Conservation (phyloP, 305 asterid species). For the Euphrasia arctica region DNA sequence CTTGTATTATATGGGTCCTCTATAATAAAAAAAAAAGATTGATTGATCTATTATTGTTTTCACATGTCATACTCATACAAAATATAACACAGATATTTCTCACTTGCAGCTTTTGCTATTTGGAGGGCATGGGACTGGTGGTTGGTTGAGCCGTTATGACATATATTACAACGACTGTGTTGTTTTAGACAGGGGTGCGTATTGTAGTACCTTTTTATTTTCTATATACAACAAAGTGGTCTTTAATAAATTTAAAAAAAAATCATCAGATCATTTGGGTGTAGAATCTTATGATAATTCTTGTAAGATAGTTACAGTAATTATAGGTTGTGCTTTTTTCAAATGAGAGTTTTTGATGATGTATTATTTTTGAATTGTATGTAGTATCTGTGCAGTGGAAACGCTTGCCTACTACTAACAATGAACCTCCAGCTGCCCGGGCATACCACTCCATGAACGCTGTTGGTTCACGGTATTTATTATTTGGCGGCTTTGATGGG, state of each 20-base stretch:
- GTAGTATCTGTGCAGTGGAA: slow-evolving; percentile 90
- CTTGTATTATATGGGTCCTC: background rate
- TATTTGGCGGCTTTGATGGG: slow-evolving; percentile 98
- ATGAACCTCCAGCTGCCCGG: slow-evolving; percentile 84
- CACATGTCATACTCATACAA: slow-evolving; percentile 2
- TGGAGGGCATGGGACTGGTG: slow-evolving; percentile 99
- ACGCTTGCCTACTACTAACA: slow-evolving; percentile 72
- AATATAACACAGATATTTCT: slow-evolving; percentile 20
- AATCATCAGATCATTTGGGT: background rate
- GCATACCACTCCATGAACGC: slow-evolving; percentile 95
- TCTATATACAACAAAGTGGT: background rate
- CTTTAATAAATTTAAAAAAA: background rate
- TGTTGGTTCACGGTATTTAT: slow-evolving; percentile 65
- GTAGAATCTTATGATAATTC: background rate
- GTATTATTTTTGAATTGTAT: slow-evolving; percentile 24
- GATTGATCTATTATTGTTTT: slow-evolving; percentile 14
- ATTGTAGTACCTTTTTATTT: slow-evolving; percentile 17
- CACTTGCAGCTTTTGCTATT: slow-evolving; percentile 79
- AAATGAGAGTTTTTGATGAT: slow-evolving; percentile 8
- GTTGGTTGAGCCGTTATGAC: slow-evolving; percentile 99
- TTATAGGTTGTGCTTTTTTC: background rate
- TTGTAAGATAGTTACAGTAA: background rate
- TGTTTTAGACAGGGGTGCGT: slow-evolving; percentile 90
- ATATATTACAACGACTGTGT: slow-evolving; percentile 85
- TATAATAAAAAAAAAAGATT: slow-evolving; percentile 4